Conservation (phyloP, 352 stramenopile species). For the Halophytophthora polymorphica region DNA sequence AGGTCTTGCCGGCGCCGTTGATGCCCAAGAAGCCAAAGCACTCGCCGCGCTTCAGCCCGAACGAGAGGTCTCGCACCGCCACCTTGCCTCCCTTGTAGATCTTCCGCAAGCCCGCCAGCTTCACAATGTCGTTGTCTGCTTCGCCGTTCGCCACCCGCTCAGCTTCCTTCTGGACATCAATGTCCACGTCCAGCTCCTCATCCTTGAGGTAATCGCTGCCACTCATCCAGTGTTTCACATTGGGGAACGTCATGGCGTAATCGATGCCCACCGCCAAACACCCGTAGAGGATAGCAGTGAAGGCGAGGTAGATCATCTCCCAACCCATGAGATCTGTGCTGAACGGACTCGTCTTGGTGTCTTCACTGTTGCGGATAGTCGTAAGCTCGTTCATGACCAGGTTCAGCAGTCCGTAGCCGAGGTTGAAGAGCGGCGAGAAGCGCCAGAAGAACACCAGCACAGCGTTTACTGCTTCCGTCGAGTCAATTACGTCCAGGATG, state of each 20-base stretch:
- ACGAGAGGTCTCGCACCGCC: slow-evolving; percentile 56
- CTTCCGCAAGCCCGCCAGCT: slow-evolving; percentile 19
- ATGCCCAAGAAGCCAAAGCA: slow-evolving; percentile 92
- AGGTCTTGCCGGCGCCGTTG: slow-evolving; percentile 92
- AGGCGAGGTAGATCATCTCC: slow-evolving; percentile 53
- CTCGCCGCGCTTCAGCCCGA: slow-evolving; percentile 66
- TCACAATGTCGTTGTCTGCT: slow-evolving; percentile 14
- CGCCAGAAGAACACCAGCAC: slow-evolving; percentile 71
- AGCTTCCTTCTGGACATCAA: not conserved
- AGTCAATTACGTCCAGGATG: slow-evolving; percentile 47
- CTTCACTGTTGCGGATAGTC: slow-evolving; percentile 22
- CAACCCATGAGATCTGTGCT: slow-evolving; percentile 54
- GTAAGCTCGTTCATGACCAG: slow-evolving; percentile 38
- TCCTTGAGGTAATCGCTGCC: not conserved
- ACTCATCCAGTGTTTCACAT: slow-evolving; percentile 23
- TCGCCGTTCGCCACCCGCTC: not conserved
- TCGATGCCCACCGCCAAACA: slow-evolving; percentile 45
- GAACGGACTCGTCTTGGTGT: slow-evolving; percentile 49
- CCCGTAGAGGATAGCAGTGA: slow-evolving; percentile 43
- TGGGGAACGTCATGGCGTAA: slow-evolving; percentile 52
- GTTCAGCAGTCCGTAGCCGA: slow-evolving; percentile 46
- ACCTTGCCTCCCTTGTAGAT: slow-evolving; percentile 43
- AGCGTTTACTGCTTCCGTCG: slow-evolving; percentile 40
- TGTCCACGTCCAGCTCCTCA: not conserved
- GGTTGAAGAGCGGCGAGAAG: slow-evolving; percentile 60